Percentiles rank a stretch among this genome's conserved stretches.
phyloP scores from a whole-genome alignment of 2,329 filamentous ascomycete species.

The Penicillium sp. region DNA sequence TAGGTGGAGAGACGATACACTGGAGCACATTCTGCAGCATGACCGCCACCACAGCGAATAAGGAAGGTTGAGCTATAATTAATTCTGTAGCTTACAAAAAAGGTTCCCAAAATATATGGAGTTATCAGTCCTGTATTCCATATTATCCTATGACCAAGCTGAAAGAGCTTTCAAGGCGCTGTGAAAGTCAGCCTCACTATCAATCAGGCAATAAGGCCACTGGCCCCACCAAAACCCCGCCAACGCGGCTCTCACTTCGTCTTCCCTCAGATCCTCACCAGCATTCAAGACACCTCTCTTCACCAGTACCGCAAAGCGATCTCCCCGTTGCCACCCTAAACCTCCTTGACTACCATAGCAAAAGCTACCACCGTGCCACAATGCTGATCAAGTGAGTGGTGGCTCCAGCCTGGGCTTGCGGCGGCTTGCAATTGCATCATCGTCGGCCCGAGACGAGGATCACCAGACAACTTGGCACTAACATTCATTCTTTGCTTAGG shows the following conservation, averaged over 20 bases:
- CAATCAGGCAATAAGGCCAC: slow-evolving; percentile 27
- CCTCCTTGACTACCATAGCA: not conserved
- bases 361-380: slow-evolving; percentile 21
- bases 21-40: too few relatives aligned
- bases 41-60: too few relatives aligned
- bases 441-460: slow-evolving; percentile 7
- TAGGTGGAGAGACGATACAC: too few relatives aligned
- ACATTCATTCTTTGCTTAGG: slow-evolving; percentile 52
- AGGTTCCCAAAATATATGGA: not conserved
- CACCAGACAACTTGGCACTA: slow-evolving; percentile 15
- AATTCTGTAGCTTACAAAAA: not conserved
- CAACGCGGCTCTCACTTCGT: slow-evolving; percentile 27
- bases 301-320: slow-evolving; percentile 1
- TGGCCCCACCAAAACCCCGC: slow-evolving; percentile 37
- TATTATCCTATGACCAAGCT: not conserved
- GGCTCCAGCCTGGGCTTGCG: not conserved
- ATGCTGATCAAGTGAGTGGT: slow-evolving; percentile 56
- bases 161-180: not conserved
- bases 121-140: not conserved
- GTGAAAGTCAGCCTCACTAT: slow-evolving; percentile 12
- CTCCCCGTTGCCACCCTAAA: not conserved
- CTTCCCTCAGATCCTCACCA: slow-evolving; percentile 18
- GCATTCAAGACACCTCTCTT: not conserved
- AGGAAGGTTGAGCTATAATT: too few relatives aligned
- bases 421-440: slow-evolving; percentile 20